These are phyloP conservation scores for Edaphochlamys debaryana DNA, from an alignment of 139 green algal species.

Conservation along the genomic window DNA sequence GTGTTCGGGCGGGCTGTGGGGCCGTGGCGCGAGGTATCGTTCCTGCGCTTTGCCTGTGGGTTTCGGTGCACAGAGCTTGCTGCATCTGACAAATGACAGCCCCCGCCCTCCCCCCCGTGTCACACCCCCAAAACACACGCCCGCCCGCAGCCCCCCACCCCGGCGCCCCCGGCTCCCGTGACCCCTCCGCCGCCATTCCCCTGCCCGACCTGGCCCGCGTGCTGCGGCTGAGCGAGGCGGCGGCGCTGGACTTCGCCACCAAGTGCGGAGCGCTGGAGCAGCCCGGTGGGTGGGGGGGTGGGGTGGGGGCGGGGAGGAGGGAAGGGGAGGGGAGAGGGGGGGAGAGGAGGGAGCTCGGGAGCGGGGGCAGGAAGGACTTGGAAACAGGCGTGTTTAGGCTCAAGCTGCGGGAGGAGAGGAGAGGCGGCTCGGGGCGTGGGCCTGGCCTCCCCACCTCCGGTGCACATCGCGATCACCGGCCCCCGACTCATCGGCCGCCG, in stretches of 20 bases:
- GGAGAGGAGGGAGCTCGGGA: not conserved
- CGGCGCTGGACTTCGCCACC: not conserved
- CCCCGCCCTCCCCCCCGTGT: not conserved
- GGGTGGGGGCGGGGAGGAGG: not conserved
- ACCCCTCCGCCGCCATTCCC: conserved; percentile 18
- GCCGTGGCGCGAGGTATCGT: too few species aligned
- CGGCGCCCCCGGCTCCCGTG: not conserved
- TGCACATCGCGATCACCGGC: too few species aligned
- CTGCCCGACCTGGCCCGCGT: not conserved
- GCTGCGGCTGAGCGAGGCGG: not conserved
- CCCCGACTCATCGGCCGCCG: too few species aligned
- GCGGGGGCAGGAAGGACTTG: not conserved
- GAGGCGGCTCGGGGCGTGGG: too few species aligned
- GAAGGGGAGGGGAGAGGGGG: not conserved
- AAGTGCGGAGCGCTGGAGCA: not conserved
- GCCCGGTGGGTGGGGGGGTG: conserved; percentile 7
- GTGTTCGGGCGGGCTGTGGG: not conserved
- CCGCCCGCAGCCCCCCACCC: not conserved
- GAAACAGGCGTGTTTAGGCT: not conserved
- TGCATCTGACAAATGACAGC: too few species aligned
- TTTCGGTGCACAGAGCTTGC: too few species aligned
- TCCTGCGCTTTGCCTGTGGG: too few species aligned
- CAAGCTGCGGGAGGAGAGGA: too few species aligned
- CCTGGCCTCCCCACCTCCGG: not conserved
- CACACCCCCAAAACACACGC: not conserved